Evolutionary conservation across 1,284 basidiomycete species (phyloP).

Genomic region (Calocybe gambosa): DNA sequence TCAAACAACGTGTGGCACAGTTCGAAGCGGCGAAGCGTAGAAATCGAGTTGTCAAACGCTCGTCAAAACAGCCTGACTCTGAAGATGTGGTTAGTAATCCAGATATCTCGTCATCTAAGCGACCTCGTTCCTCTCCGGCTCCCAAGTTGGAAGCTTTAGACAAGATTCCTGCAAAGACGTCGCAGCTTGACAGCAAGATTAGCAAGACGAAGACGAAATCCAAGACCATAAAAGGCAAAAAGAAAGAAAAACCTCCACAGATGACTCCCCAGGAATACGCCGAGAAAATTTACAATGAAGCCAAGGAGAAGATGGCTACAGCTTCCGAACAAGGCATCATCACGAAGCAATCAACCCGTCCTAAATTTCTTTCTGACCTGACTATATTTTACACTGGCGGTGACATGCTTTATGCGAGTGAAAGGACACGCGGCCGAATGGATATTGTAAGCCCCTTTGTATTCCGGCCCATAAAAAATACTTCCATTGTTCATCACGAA

Average conservation of each 20-base stretch:
- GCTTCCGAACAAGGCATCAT: constrained; percentile 1
- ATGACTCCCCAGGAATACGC: constrained; percentile 28
- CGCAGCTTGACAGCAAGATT: constrained; percentile 17
- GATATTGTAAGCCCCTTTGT: constrained; percentile 39
- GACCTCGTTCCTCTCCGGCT: constrained; percentile 19
- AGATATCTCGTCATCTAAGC: constrained; percentile 23
- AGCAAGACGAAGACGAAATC: constrained; percentile 10
- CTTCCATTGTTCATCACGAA: background rate
- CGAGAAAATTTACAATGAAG: constrained; percentile 22
- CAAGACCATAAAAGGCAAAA: constrained; percentile 16
- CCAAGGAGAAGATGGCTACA: constrained; percentile 18
- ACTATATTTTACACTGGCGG: constrained; percentile 54
- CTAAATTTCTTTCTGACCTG: constrained; percentile 41
- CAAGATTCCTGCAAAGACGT: constrained; percentile 21
- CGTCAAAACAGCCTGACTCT: constrained; percentile 11
- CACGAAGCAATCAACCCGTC: constrained; percentile 16
- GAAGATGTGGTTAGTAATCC: constrained; percentile 11
- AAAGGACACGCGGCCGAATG: constrained; percentile 49
- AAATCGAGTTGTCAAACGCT: constrained; percentile 25
- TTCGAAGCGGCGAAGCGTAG: constrained; percentile 21
- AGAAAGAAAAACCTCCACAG: constrained; percentile 17
- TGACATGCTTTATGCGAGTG: constrained; percentile 46
- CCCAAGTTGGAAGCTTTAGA: constrained; percentile 7
- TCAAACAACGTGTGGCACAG: constrained; percentile 28
- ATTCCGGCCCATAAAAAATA: background rate